phyloP scores from a whole-genome alignment of 495 filamentous ascomycete genomes.

The Tetracladium marchalianum region DNA sequence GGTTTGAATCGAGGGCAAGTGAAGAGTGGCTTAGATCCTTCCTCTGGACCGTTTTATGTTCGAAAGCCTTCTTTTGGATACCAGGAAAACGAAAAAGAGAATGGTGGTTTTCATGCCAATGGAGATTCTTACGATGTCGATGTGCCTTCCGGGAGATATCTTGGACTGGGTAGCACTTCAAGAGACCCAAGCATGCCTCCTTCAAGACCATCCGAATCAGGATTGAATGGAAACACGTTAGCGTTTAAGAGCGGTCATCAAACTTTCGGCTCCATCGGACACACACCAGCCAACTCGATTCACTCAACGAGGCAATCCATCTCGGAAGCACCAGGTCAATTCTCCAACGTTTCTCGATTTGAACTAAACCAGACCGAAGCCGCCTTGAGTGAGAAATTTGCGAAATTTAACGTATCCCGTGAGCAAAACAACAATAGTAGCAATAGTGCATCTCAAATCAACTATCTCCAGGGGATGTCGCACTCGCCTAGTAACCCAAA shows the following conservation, averaged over 20 bases:
- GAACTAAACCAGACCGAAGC: constrained; percentile 12
- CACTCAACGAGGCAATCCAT: constrained; percentile 18
- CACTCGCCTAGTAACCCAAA: constrained; percentile 13
- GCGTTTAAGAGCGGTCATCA: constrained; percentile 11
- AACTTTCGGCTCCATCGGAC: constrained; percentile 15
- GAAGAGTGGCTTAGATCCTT: constrained; percentile 21
- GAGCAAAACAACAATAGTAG: constrained; percentile 5
- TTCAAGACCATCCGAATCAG: constrained; percentile 23
- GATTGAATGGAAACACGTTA: constrained; percentile 10
- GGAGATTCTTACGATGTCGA: constrained; percentile 9
- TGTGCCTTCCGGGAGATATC: constrained; percentile 5
- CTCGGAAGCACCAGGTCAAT: constrained; percentile 10
- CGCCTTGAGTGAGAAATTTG: constrained; percentile 16
- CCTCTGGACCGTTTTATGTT: constrained; percentile 16
- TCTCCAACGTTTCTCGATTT: constrained; percentile 11
- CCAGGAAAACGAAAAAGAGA: constrained; percentile 24
- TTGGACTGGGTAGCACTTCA: constrained; percentile 12
- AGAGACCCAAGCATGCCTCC: constrained; percentile 24
- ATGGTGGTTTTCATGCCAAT: constrained; percentile 9
- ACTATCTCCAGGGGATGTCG: not conserved
- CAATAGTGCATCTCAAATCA: constrained; percentile 3
- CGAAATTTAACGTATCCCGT: constrained; percentile 9
- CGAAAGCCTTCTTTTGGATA: constrained; percentile 14
- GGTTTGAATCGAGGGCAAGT: constrained; percentile 10
- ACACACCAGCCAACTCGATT: constrained; percentile 21